Base-by-base conservation (phyloP, 192 early-diverging fungal species). In the Phlyctochytrium planicorne region DNA sequence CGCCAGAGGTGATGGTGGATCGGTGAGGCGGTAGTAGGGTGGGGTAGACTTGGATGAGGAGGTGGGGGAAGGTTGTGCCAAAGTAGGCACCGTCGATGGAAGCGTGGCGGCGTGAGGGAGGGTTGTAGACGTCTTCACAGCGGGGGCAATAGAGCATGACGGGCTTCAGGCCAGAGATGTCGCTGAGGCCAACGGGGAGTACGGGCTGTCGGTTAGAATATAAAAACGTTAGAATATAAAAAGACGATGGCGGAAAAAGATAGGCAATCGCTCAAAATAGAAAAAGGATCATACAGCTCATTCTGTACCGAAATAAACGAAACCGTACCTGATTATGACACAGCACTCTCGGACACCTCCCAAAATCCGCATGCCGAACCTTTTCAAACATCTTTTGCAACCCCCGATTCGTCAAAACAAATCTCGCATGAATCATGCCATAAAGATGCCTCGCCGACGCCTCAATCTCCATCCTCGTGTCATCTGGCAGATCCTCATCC, bases 391-490 rank as follows among this genome's bases (percentile, higher is more conserved):
- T 98, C 80, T 96, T 97, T 34, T 82, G 81, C 65, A 98, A 82
- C 10, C 97, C 97, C 57, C 93, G 87, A 14, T 83, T 83, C 0
- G 97, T 99, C 35, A 98, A 88, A 68, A 99, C 87, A 76, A 91
- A 99, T 30, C 97, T 91, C 33, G 94, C 94, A 67, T 99, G 97
- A 66, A 99, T 96, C n/a, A 99, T 83, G 37, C 97, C 97, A 72
- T 98, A 99, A 47, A 99, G 77, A 71, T 96, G 93, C 62, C 89
- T 87, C 1, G 96, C 94, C 0, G 92, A 90, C 59, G 84, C 88
- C 67, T 96, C 94, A 6, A 99, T 91, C 64, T 90, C 85, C 53
- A 88, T 87, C 60, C 91, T 83, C 66, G 85, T 83, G 30, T 88
- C 82, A 25, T 92, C 85, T 59, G 93, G 87, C 60, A 80, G 57